These are phyloP conservation scores for Aspergillus saccharolyticus DNA, from an alignment of 495 filamentous ascomycete species.

Conservation along the genomic window DNA sequence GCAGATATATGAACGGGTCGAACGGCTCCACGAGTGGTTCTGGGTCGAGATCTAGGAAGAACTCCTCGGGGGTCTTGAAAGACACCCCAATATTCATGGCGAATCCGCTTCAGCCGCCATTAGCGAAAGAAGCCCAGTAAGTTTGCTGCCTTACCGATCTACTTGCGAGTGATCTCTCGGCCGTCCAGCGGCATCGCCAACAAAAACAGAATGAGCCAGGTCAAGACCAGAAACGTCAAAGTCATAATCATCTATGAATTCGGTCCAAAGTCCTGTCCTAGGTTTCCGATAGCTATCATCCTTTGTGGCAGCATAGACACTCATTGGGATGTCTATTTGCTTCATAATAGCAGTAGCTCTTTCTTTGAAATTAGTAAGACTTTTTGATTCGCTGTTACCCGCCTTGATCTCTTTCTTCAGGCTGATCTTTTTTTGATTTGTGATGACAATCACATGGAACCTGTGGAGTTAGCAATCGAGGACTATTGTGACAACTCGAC, in stretches of 20 bases:
- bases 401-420: constrained; percentile 67
- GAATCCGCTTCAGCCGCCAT: constrained; percentile 48
- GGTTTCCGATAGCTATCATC: constrained; percentile 84
- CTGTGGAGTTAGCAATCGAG: constrained; percentile 34
- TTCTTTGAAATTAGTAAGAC: constrained; percentile 70
- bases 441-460: constrained; percentile 74
- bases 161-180: constrained; percentile 69
- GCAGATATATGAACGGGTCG: constrained; percentile 54
- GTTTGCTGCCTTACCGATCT: constrained; percentile 54
- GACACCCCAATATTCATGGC: constrained; percentile 74
- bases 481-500: background rate
- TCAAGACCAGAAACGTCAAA: constrained; percentile 62
- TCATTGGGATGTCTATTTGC: constrained; percentile 70
- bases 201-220: constrained; percentile 66
- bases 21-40: constrained; percentile 63
- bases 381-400: constrained; percentile 57
- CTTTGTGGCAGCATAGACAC: constrained; percentile 77
- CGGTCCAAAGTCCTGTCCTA: constrained; percentile 81
- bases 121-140: background rate
- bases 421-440: constrained; percentile 80
- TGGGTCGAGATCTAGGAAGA: constrained; percentile 64
- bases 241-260: constrained; percentile 69
- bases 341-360: constrained; percentile 65
- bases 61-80: constrained; percentile 87
- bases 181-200: constrained; percentile 80